Conservation (phyloP, 2,329 filamentous ascomycete species). For the Claviceps arundinis region DNA sequence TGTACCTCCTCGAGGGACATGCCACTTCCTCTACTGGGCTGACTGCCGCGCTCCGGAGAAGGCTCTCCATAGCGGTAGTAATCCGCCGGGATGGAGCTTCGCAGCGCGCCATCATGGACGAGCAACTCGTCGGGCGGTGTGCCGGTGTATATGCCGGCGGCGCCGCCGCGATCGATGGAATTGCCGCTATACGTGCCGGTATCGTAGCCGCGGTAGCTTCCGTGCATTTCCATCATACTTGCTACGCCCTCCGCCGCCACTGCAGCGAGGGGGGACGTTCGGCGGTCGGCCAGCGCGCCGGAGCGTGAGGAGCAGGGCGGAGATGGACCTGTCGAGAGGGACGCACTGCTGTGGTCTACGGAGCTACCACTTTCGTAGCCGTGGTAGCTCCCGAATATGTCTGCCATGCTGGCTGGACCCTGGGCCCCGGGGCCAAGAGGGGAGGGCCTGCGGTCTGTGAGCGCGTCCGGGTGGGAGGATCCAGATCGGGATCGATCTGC, state of each 20-base stretch:
- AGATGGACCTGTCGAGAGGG: background rate
- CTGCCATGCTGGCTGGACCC: background rate
- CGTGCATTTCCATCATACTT: background rate
- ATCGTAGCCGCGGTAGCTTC: constrained; percentile 3
- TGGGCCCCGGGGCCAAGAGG: background rate
- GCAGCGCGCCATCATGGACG: constrained; percentile 8
- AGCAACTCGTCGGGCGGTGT: constrained; percentile 6
- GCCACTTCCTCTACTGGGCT: background rate
- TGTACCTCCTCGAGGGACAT: constrained; percentile 2
- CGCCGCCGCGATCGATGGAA: background rate
- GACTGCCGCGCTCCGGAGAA: background rate
- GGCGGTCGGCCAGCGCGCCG: background rate
- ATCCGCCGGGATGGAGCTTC: constrained; percentile 10
- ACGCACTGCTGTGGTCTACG: background rate
- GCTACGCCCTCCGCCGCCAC: background rate
- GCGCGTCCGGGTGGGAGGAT: background rate
- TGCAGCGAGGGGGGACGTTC: background rate
- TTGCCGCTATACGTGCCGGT: background rate
- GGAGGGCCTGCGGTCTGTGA: background rate
- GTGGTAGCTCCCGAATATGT: background rate
- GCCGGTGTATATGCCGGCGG: constrained; percentile 9
- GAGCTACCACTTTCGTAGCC: constrained; percentile 1
- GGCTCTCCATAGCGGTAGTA: constrained; percentile 20
- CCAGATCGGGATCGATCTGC: background rate
- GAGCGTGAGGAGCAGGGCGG: background rate